Base-by-base conservation (phyloP, 1,139 yeast species). In the Yamadazyma pseudoaaseri region DNA sequence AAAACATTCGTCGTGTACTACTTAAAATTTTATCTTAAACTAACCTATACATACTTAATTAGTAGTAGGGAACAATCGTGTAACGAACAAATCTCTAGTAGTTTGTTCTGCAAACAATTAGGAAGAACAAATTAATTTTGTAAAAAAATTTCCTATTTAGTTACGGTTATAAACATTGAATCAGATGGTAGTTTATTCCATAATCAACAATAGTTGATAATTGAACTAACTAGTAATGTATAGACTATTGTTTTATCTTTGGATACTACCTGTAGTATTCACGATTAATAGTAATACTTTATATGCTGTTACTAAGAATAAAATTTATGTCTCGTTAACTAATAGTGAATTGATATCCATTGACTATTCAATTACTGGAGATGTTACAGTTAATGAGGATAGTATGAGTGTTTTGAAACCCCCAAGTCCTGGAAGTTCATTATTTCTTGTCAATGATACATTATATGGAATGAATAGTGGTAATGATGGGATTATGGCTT, bases 331-430 rank as follows among this genome's bases (percentile, higher is more conserved):
- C 16, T 68, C 62, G 37, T 51, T 69, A 30, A 49, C 52, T 16
- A 63, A 66, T 41, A 58, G 66, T 44, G 70, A 65, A 26, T 47
- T 69, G 27, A 51, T 68, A 8, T 40, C 56, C 2, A 41, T 69
- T 20, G 56, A 65, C 39, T 66, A 67, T 39, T 58, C 67, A 7
- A 52, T 67, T 12, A 41, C 60, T 17, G 73, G 71, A 2, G 32
- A 38, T 20, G 24, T 32, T 8, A 17, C 41, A 2, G 31, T 52
- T 7, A 13, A 15, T 9, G 34, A 34, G 26, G 47, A 33, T 16
- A 14, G 28, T 3, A 27, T 64, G 2, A 37, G 31, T 7, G 31
- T 55, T 15, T 48, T 62, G 38, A 38, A 48, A 3, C 12, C 54
- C 8, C 72, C 75, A 2, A 73, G 73, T 2, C 34, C 25, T 1